phyloP scores from a whole-genome alignment of 2,329 filamentous ascomycete genomes.

The Nigrograna mackinnonii region DNA sequence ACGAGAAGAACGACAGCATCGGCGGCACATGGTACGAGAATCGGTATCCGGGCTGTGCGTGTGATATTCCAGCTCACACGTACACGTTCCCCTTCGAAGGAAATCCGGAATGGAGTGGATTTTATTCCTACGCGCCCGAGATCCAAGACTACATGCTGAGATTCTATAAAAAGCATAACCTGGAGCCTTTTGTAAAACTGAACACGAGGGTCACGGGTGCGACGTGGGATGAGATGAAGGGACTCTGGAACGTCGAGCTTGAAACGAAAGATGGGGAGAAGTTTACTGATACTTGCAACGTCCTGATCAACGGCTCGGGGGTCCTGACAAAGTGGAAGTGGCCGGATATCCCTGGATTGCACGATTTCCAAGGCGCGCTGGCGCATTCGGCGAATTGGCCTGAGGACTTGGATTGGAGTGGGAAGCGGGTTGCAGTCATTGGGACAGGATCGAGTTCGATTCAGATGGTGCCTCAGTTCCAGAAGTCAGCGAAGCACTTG shows the following conservation, averaged over 20 bases:
- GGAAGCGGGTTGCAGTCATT: neutral
- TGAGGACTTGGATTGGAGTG: neutral
- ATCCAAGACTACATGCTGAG: neutral
- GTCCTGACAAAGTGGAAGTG: neutral
- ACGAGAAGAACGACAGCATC: conserved; percentile 12
- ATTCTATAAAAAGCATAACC: neutral
- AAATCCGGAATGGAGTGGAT: neutral
- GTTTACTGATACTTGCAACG: neutral
- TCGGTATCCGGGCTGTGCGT: too few species aligned
- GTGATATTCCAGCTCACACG: neutral
- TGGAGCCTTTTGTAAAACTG: neutral
- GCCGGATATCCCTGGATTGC: neutral
- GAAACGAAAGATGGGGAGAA: too few species aligned
- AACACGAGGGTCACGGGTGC: neutral
- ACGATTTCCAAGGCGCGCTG: neutral
- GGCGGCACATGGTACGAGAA: conserved; percentile 14
- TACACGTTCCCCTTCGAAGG: neutral
- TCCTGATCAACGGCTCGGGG: neutral
- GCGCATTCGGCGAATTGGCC: neutral
- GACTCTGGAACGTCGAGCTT: neutral
- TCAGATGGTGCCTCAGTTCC: neutral
- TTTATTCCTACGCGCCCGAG: neutral
- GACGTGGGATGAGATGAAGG: neutral
- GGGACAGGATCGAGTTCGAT: neutral
- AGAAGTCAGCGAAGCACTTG: neutral